Conservation (phyloP, 352 stramenopile genomes). For the Phytophthora fragariae region DNA sequence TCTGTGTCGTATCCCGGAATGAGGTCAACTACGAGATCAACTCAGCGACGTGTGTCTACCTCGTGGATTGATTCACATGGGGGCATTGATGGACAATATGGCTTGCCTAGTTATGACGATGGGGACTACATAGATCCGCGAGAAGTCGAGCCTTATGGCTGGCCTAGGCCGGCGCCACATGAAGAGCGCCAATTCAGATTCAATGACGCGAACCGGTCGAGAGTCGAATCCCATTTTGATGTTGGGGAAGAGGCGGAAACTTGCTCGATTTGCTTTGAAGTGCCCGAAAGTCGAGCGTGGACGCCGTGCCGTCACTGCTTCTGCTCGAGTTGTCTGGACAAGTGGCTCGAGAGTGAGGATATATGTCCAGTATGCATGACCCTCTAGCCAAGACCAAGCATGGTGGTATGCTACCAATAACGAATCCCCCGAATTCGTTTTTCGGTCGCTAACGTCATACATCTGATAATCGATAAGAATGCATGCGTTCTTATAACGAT, state of each 20-base stretch:
- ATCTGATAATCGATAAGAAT: too few species aligned
- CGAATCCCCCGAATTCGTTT: too few species aligned
- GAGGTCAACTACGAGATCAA: background rate
- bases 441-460: too few species aligned
- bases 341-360: background rate
- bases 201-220: background rate
- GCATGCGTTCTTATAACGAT: too few species aligned
- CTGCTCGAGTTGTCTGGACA: background rate
- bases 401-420: too few species aligned
- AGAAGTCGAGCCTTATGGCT: background rate
- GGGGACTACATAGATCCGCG: background rate
- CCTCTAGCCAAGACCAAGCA: background rate
- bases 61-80: background rate
- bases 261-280: background rate
- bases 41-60: background rate
- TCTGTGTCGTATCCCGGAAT: background rate
- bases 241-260: background rate
- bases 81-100: background rate
- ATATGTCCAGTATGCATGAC: background rate
- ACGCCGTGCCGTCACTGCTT: background rate
- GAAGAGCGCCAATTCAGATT: background rate
- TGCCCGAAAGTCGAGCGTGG: background rate
- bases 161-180: background rate
- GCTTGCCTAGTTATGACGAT: background rate
- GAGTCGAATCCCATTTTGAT: background rate